Percentiles rank a stretch among this genome's conserved stretches.
Evolutionary conservation across 495 filamentous ascomycete genomes (phyloP).

Genomic region (Amorphotheca resinae): DNA sequence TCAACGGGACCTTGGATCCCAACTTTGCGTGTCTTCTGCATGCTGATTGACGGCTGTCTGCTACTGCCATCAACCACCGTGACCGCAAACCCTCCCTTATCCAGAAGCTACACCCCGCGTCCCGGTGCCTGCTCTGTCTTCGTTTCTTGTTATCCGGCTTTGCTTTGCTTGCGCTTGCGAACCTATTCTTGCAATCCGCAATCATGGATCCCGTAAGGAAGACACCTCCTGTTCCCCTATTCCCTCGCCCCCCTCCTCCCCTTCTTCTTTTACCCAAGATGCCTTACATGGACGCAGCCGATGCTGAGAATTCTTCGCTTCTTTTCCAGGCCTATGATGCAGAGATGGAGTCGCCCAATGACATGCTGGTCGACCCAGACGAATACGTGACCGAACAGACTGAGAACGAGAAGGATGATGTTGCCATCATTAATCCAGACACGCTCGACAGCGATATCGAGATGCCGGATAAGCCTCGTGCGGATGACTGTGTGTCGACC

Average conservation of each 20-base stretch:
- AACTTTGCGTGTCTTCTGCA: no score
- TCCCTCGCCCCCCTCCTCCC: not conserved
- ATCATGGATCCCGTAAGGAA: conserved; percentile 21
- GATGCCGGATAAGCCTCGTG: conserved; percentile 33
- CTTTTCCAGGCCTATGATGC: conserved; percentile 27
- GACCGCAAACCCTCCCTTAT: not conserved
- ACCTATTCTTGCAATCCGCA: conserved; percentile 11
- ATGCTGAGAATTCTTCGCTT: conserved; percentile 13
- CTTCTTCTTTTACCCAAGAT: no score
- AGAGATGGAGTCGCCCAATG: conserved; percentile 34
- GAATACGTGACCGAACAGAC: conserved; percentile 25
- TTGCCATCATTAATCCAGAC: conserved; percentile 67
- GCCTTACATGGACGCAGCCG: not conserved
- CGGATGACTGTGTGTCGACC: conserved; percentile 56
- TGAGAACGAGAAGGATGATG: conserved; percentile 64
- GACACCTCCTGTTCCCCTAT: no score
- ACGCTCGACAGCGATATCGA: not conserved
- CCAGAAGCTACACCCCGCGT: not conserved
- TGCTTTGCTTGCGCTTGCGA: conserved; percentile 9
- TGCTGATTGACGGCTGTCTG: no score
- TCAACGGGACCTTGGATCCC: no score
- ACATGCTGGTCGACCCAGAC: conserved; percentile 63
- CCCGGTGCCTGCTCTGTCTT: not conserved
- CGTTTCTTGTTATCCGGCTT: conserved; percentile 8
- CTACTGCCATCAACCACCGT: no score